Evolutionary conservation across 805 yeast species (phyloP).

Genomic region (Wickerhamomyces silvicola): DNA sequence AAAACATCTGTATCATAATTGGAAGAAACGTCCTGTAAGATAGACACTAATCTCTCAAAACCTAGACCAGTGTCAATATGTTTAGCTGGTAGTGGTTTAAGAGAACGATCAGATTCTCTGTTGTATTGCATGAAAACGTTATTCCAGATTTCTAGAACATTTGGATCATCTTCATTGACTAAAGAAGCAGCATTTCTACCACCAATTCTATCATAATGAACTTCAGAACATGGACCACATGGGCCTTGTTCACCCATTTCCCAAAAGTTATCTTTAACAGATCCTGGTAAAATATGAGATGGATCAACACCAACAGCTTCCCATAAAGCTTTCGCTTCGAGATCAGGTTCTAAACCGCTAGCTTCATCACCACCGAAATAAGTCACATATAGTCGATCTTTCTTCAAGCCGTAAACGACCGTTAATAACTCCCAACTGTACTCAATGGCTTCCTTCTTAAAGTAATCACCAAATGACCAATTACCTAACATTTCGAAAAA

Average conservation of each 20-base stretch:
- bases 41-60: constrained; percentile 92
- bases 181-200: constrained; percentile 90
- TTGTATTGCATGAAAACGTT: constrained; percentile 94
- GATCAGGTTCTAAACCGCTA: constrained; percentile 83
- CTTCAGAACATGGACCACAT: constrained; percentile 98
- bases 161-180: constrained; percentile 96
- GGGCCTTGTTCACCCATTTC: constrained; percentile 99
- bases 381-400: constrained; percentile 84
- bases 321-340: constrained; percentile 91
- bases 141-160: constrained; percentile 97
- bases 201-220: constrained; percentile 97
- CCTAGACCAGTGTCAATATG: constrained; percentile 99
- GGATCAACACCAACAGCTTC: constrained; percentile 79
- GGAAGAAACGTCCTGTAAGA: constrained; percentile 83
- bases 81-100: constrained; percentile 83
- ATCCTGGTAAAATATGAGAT: constrained; percentile 90
- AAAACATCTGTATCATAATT: constrained; percentile 98
- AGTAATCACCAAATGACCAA: constrained; percentile 99
- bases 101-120: constrained; percentile 81
- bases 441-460: constrained; percentile 86
- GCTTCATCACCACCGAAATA: constrained; percentile 91
- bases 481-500: constrained; percentile 99
- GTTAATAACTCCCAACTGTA: constrained; percentile 93
- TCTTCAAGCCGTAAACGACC: constrained; percentile 69
- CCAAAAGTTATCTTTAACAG: constrained; percentile 93